Conservation (phyloP, 2,329 filamentous ascomycete genomes). For the Aspergillus fructus region DNA sequence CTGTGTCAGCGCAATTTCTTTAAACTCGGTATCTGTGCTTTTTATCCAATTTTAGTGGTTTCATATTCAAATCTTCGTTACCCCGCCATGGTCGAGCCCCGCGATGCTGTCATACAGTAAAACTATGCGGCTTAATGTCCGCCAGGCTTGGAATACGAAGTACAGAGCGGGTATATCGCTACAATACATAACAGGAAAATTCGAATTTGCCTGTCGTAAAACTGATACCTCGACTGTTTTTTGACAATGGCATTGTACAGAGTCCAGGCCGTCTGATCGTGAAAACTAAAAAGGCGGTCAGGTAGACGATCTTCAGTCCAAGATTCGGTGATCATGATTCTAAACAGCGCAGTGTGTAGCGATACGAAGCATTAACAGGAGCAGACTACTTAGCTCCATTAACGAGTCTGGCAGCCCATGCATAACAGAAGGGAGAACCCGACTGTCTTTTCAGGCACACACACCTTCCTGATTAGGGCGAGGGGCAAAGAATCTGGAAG, state of each 20-base stretch:
- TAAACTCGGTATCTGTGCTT: background rate
- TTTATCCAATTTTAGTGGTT: background rate
- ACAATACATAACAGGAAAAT: background rate
- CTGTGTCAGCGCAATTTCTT: background rate
- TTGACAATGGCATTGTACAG: background rate
- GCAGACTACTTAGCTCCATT: background rate
- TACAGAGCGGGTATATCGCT: background rate
- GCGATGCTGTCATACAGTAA: conserved; percentile 18
- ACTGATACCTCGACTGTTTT: background rate
- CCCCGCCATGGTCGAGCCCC: conserved; percentile 20
- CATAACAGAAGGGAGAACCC: background rate
- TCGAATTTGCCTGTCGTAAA: background rate
- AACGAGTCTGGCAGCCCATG: too few relatives aligned
- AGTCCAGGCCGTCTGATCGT: background rate
- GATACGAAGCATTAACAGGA: too few relatives aligned
- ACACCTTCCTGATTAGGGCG: background rate
- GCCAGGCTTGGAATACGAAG: background rate
- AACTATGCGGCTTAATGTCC: conserved; percentile 4
- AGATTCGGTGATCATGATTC: background rate
- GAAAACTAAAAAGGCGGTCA: conserved; percentile 14
- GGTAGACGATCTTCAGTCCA: background rate
- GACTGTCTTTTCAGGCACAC: background rate
- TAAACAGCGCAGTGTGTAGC: background rate
- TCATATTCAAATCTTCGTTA: conserved; percentile 3
- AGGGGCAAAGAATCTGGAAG: conserved; percentile 14